These are phyloP conservation scores for Penicillium dipodomyicola DNA, from an alignment of 495 filamentous ascomycete species.

Conservation along the genomic window DNA sequence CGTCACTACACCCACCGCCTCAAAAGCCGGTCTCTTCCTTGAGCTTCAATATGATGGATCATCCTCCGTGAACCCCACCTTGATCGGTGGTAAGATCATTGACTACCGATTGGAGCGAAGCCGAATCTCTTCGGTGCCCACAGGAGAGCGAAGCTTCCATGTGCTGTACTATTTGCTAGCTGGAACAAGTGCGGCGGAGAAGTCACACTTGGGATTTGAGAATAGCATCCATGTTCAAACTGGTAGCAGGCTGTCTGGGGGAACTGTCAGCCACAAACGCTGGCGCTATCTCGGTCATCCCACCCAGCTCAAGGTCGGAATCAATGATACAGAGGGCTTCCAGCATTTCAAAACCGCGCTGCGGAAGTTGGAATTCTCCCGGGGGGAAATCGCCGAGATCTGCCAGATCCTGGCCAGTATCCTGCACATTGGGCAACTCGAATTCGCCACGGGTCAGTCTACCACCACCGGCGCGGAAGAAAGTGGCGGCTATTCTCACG, in stretches of 20 bases:
- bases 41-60: slow-evolving; percentile 95
- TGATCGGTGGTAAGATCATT: slow-evolving; percentile 91
- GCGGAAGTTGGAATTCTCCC: slow-evolving; percentile 88
- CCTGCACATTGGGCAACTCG: slow-evolving; percentile 91
- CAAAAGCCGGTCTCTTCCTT: slow-evolving; percentile 90
- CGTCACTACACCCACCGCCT: slow-evolving; percentile 88
- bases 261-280: slow-evolving; percentile 63
- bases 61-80: slow-evolving; percentile 70
- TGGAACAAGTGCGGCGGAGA: slow-evolving; percentile 87
- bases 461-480: slow-evolving; percentile 80
- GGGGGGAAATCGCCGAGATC: slow-evolving; percentile 90
- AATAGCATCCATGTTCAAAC: slow-evolving; percentile 42
- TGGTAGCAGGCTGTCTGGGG: slow-evolving; percentile 48
- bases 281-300: slow-evolving; percentile 97
- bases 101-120: slow-evolving; percentile 91
- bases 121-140: slow-evolving; percentile 84
- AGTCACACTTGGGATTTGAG: slow-evolving; percentile 83
- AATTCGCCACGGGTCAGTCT: slow-evolving; percentile 76
- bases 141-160: slow-evolving; percentile 95
- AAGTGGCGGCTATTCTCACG: slow-evolving; percentile 93
- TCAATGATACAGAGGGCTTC: slow-evolving; percentile 94
- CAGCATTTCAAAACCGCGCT: slow-evolving; percentile 96
- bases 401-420: slow-evolving; percentile 91
- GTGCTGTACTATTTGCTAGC: slow-evolving; percentile 92
- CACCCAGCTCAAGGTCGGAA: slow-evolving; percentile 91